phyloP scores from a whole-genome alignment of 2,329 filamentous ascomycete species.

The Colletotrichum cuscutae region DNA sequence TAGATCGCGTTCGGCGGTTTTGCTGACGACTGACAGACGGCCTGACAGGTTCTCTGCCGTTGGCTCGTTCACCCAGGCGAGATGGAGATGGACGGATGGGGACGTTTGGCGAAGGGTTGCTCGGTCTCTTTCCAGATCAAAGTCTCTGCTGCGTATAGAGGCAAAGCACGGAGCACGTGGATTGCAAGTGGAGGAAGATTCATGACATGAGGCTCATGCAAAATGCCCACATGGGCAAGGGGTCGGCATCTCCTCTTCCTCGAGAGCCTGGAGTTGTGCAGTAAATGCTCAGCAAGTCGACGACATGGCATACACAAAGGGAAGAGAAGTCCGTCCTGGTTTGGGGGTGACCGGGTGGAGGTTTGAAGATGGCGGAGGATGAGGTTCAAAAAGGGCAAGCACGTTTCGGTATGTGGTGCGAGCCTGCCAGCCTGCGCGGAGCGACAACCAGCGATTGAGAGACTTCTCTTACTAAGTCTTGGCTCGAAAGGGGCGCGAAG shows the following conservation, averaged over 20 bases:
- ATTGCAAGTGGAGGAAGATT: neutral
- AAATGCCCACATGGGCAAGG: neutral
- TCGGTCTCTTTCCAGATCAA: constrained; percentile 14
- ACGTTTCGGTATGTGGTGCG: constrained; percentile 24
- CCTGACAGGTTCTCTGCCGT: constrained; percentile 14
- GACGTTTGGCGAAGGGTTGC: neutral
- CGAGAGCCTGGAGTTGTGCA: neutral
- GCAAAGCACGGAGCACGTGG: constrained; percentile 15
- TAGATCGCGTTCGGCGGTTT: constrained; percentile 17
- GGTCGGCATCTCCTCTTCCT: neutral
- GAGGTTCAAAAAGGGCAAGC: constrained; percentile 4
- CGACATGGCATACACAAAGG: neutral
- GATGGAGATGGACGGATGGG: neutral
- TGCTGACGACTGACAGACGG: constrained; percentile 10
- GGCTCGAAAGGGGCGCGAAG: constrained; percentile 6
- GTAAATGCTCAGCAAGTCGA: neutral
- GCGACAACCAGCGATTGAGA: neutral
- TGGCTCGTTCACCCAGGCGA: constrained; percentile 20
- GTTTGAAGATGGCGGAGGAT: neutral
- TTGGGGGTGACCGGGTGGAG: neutral
- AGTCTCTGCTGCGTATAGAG: neutral
- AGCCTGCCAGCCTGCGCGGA: neutral
- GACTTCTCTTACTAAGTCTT: neutral
- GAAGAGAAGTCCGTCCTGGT: neutral
- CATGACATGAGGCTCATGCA: constrained; percentile 24